phyloP scores from a whole-genome alignment of 163 green algal genomes.

The Coccomyxa subellipsoidea region DNA sequence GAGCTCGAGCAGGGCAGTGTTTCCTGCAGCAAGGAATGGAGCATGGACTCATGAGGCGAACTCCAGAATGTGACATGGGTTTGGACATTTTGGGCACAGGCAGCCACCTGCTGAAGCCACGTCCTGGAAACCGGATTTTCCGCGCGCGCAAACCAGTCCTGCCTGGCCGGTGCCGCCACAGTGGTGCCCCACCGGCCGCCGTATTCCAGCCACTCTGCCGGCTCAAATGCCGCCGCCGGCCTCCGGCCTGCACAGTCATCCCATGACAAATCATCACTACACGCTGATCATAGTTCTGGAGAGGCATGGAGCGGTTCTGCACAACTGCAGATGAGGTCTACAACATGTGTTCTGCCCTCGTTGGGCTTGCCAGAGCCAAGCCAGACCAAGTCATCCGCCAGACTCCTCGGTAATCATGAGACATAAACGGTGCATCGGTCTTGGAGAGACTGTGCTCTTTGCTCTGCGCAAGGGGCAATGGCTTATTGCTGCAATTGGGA shows the following conservation, averaged over 20 bases:
- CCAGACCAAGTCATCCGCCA: neutral
- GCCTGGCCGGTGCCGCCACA: slow-evolving; percentile 26
- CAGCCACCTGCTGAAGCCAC: slow-evolving; percentile 23
- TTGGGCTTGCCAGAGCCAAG: neutral
- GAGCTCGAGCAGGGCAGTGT: neutral
- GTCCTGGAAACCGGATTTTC: slow-evolving; percentile 32
- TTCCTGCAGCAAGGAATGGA: neutral
- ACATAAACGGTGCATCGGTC: no score
- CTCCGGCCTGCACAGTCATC: neutral
- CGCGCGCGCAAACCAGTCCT: slow-evolving; percentile 32
- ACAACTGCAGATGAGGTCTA: no score
- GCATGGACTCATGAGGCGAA: no score
- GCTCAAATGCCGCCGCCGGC: neutral
- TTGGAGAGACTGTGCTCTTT: no score
- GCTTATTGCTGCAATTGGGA: no score
- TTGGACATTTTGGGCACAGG: neutral
- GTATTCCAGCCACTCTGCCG: slow-evolving; percentile 21
- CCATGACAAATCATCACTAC: no score
- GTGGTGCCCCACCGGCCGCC: slow-evolving; percentile 29
- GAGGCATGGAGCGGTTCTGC: neutral
- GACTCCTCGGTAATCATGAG: no score
- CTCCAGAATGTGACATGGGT: neutral
- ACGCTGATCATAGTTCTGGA: no score
- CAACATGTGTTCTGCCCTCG: neutral
- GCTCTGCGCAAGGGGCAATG: no score